Percentiles rank a stretch among this genome's conserved stretches.
phyloP scores from a whole-genome alignment of 768 basidiomycete species.

The Xerocomus spinulosus region DNA sequence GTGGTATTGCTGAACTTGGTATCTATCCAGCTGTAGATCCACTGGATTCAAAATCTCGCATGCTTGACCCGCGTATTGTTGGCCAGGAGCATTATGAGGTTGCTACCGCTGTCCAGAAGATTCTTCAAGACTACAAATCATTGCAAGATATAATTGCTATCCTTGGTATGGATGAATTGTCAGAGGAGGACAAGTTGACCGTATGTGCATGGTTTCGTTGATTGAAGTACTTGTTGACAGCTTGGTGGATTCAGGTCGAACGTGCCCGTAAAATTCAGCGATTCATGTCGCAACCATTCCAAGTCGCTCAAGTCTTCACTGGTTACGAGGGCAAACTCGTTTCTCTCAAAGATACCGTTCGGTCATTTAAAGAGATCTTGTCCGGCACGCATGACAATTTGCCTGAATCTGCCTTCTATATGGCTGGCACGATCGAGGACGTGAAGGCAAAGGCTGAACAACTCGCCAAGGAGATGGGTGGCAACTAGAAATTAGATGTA shows the following conservation, averaged over 20 bases:
- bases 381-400: conserved; percentile 82
- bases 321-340: conserved; percentile 99
- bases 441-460: conserved; percentile 97
- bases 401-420: conserved; percentile 98
- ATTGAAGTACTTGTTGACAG: conserved; percentile 3
- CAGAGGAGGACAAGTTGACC: conserved; percentile 99
- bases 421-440: conserved; percentile 95
- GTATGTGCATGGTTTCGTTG: conserved; percentile 1
- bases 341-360: conserved; percentile 90
- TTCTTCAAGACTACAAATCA: conserved; percentile 94
- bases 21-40: conserved; percentile 99
- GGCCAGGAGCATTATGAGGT: conserved; percentile 93
- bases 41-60: conserved; percentile 98
- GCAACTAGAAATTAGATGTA: conserved; percentile 31
- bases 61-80: conserved; percentile 99
- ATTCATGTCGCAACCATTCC: conserved; percentile 99
- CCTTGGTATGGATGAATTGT: conserved; percentile 99
- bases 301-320: conserved; percentile 99
- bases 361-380: conserved; percentile 98
- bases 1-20: conserved; percentile 97
- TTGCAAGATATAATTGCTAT: conserved; percentile 99
- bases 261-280: conserved; percentile 98
- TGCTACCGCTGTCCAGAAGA: conserved; percentile 96
- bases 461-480: conserved; percentile 88
- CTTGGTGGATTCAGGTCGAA: conserved; percentile 63